Conservation (phyloP, 805 yeast genomes). For the Myxozyma mucilagina region DNA sequence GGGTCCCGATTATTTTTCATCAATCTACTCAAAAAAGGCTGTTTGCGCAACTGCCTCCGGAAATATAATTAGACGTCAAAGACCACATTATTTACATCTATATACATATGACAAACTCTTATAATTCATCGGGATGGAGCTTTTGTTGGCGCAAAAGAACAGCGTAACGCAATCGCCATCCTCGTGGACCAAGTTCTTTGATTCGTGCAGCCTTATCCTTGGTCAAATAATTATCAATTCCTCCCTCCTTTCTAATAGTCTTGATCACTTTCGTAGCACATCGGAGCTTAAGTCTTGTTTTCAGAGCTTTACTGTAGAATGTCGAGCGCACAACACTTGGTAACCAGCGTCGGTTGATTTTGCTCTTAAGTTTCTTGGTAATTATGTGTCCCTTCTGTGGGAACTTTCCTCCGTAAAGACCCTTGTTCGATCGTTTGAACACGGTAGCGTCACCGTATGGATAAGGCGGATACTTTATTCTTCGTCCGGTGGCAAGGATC, state of each 20-base stretch:
- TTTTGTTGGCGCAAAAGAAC: slow-evolving; percentile 47
- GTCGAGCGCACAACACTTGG: slow-evolving; percentile 78
- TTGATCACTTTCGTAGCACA: slow-evolving; percentile 79
- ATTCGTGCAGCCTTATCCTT: slow-evolving; percentile 88
- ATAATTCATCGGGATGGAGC: slow-evolving; percentile 1
- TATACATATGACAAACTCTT: not conserved
- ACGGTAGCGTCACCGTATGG: slow-evolving; percentile 76
- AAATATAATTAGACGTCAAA: not conserved
- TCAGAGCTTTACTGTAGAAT: slow-evolving; percentile 81
- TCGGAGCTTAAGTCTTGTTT: slow-evolving; percentile 55
- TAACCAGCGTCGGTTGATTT: slow-evolving; percentile 68
- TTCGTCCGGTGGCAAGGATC: slow-evolving; percentile 20
- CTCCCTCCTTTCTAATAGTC: slow-evolving; percentile 91
- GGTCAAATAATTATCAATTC: slow-evolving; percentile 81
- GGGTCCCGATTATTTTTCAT: too few species aligned
- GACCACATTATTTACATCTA: not conserved
- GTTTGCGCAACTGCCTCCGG: too few species aligned
- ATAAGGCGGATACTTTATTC: slow-evolving; percentile 56
- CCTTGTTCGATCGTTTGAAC: slow-evolving; percentile 83
- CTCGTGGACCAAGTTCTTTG: slow-evolving; percentile 88
- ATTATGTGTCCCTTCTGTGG: slow-evolving; percentile 74
- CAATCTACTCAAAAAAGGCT: too few species aligned
- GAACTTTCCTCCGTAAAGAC: slow-evolving; percentile 87
- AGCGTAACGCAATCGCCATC: slow-evolving; percentile 85
- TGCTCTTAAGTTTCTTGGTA: slow-evolving; percentile 68